phyloP scores from a whole-genome alignment of 208 protist species.

The Vickermania ingenoplastis region DNA sequence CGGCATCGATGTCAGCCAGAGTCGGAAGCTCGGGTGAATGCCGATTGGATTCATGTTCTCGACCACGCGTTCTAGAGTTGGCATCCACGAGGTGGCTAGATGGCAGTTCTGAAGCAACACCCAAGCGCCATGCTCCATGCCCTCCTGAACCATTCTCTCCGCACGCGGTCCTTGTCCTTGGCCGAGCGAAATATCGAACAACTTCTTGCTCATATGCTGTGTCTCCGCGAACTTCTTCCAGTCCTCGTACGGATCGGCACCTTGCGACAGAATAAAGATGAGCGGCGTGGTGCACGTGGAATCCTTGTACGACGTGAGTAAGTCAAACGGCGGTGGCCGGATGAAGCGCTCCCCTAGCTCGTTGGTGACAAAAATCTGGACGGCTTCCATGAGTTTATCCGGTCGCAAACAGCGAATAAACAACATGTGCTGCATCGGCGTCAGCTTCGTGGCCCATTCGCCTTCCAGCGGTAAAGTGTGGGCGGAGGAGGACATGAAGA shows the following conservation, averaged over 20 bases:
- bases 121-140: conserved; percentile 93
- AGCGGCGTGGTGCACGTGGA: conserved; percentile 88
- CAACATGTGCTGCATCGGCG: conserved; percentile 92
- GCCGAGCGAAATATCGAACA: conserved; percentile 95
- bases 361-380: conserved; percentile 91
- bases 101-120: conserved; percentile 98
- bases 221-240: conserved; percentile 95
- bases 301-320: conserved; percentile 92
- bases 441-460: conserved; percentile 75
- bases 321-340: conserved; percentile 94
- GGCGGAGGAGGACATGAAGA: conserved; percentile 90
- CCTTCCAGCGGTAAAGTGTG: conserved; percentile 76
- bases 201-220: conserved; percentile 93
- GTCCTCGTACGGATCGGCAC: conserved; percentile 95
- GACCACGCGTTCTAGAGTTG: conserved; percentile 93
- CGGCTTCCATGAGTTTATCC: conserved; percentile 94
- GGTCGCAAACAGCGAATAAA: conserved; percentile 94
- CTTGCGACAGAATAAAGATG: conserved; percentile 98
- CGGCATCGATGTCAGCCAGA: conserved; percentile 99
- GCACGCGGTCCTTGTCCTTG: conserved; percentile 97
- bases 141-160: conserved; percentile 90
- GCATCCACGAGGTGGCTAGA: conserved; percentile 97
- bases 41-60: conserved; percentile 73
- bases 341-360: conserved; percentile 93
- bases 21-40: conserved; percentile 94